Evolutionary conservation across 2,329 filamentous ascomycete genomes (phyloP).

Genomic region (Aspergillus chevalieri): DNA sequence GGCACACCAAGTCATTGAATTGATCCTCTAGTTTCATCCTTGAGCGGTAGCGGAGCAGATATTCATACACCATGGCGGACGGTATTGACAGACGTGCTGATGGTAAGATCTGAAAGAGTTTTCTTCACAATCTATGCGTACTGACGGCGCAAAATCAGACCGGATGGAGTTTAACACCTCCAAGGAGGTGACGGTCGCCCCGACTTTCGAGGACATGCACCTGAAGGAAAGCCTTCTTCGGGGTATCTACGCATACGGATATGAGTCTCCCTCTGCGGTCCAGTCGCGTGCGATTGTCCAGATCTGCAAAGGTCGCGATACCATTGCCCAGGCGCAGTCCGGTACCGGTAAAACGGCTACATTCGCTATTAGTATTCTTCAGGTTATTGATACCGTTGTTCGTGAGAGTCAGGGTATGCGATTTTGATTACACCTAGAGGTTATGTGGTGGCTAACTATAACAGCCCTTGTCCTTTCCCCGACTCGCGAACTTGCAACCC

Average conservation of each 20-base stretch:
- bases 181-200: constrained; percentile 89
- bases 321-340: constrained; percentile 95
- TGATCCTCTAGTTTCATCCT: constrained; percentile 6
- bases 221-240: constrained; percentile 95
- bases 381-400: constrained; percentile 89
- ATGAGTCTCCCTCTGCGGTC: constrained; percentile 95
- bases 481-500: constrained; percentile 91
- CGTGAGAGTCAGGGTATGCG: constrained; percentile 70
- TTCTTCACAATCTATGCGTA: constrained; percentile 7
- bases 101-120: constrained; percentile 29
- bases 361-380: constrained; percentile 92
- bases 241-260: constrained; percentile 96
- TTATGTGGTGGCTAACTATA: constrained; percentile 2
- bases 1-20: constrained; percentile 2
- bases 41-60: constrained; percentile 5
- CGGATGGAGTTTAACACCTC: constrained; percentile 98
- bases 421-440: background rate
- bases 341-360: constrained; percentile 96
- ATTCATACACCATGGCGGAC: constrained; percentile 69
- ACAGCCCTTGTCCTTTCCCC: constrained; percentile 85
- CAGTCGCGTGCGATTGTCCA: constrained; percentile 98
- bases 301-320: constrained; percentile 97
- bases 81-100: constrained; percentile 87
- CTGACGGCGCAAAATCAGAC: constrained; percentile 47
- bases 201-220: constrained; percentile 93